Evolutionary conservation across 306 rosid species (phyloP).

Genomic region (Gillenia trifoliata): DNA sequence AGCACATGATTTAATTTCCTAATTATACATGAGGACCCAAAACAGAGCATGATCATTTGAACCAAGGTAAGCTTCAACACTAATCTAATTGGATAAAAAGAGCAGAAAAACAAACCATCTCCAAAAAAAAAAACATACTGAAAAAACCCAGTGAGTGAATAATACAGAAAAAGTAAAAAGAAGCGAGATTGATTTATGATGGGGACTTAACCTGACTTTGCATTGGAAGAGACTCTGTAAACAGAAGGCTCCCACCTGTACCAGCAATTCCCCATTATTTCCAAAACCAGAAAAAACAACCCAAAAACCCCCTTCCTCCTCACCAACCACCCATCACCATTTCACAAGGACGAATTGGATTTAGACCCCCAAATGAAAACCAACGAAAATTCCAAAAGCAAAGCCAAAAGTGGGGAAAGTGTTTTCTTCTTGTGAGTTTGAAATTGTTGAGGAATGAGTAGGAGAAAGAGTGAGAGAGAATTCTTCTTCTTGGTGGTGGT

Average conservation of each 20-base stretch:
- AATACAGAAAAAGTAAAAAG: not conserved
- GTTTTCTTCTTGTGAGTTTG: not conserved
- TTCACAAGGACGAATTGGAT: conserved; percentile 20
- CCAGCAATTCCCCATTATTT: conserved; percentile 85
- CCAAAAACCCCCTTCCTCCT: conserved; percentile 10
- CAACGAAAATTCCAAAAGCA: not conserved
- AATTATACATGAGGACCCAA: not conserved
- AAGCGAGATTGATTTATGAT: not conserved
- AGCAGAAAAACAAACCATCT: not conserved
- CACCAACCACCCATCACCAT: conserved; percentile 40
- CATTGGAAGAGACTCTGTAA: conserved; percentile 83
- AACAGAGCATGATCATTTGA: not conserved
- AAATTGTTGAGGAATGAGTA: conserved; percentile 14
- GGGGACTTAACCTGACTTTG: conserved; percentile 68
- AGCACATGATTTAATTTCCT: not conserved
- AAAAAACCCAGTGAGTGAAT: not conserved
- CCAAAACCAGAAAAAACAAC: conserved; percentile 26
- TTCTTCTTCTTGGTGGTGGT: conserved; percentile 23
- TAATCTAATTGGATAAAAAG: not conserved
- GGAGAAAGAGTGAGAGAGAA: conserved; percentile 32
- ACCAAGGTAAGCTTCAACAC: not conserved
- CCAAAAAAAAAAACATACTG: not conserved
- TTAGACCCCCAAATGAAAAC: not conserved
- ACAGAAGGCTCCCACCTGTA: conserved; percentile 56
- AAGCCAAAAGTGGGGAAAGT: not conserved